phyloP scores from a whole-genome alignment of 2,329 filamentous ascomycete genomes.

The Colletotrichum zoysiae region DNA sequence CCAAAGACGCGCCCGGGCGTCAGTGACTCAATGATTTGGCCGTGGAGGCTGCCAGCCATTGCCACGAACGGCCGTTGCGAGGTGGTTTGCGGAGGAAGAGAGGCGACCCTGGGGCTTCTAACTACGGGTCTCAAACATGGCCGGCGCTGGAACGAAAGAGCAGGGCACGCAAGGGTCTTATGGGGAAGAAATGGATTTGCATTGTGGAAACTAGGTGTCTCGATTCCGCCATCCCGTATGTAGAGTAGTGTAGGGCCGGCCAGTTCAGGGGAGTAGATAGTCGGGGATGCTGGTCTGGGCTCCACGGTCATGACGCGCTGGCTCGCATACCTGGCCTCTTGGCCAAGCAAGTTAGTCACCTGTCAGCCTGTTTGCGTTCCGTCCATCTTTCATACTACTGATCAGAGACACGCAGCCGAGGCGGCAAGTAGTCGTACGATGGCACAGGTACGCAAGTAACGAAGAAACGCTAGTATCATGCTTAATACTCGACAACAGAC shows the following conservation, averaged over 20 bases:
- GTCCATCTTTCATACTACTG: background rate
- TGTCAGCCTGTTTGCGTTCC: slow-evolving; percentile 13
- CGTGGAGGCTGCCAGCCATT: slow-evolving; percentile 43
- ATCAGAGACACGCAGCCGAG: background rate
- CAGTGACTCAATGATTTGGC: slow-evolving; percentile 47
- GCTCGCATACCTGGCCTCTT: background rate
- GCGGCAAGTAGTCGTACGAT: background rate
- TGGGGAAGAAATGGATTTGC: slow-evolving; percentile 20
- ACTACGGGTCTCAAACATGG: background rate
- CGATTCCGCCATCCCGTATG: background rate
- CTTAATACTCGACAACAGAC: background rate
- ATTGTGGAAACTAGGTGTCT: slow-evolving; percentile 7
- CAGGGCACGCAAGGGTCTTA: background rate
- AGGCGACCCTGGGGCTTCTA: background rate
- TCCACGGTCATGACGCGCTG: slow-evolving; percentile 29
- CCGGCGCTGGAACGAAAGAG: background rate
- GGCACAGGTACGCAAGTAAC: background rate
- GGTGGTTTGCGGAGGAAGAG: background rate
- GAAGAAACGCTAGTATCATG: background rate
- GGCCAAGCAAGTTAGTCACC: slow-evolving; percentile 5
- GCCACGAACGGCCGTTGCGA: background rate
- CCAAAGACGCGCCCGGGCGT: slow-evolving; percentile 48
- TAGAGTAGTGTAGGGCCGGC: background rate
- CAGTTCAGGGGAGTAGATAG: slow-evolving; percentile 14
- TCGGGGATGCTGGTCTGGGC: slow-evolving; percentile 12